Base-by-base conservation (phyloP, 257 asterid species). In the Coffea canephora region DNA sequence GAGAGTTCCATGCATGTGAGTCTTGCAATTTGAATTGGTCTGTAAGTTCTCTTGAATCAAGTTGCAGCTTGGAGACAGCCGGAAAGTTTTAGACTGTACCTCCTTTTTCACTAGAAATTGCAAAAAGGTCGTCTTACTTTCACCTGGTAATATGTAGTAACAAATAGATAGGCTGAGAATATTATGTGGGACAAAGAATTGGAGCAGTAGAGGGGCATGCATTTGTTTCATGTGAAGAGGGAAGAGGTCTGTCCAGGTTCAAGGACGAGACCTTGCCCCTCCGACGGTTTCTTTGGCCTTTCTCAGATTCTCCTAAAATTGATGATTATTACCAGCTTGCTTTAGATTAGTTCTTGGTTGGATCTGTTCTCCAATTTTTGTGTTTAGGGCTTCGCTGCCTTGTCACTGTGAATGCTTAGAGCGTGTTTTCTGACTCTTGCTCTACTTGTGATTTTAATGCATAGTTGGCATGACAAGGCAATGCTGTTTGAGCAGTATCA, bases 401-500 rank as follows among this genome's bases (percentile, higher is more conserved):
- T 64, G 3, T 49, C 36, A 39, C 36, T 46, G 68, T 55, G 19
- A 62, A 16, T 81, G 19, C 57, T 43, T 6, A 15, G 41, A 27
- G 65, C 19, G 3, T 31, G 61, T 21, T 50, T 75, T 82, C 74
- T 73, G 11, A 71, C 50, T 70, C 19, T 31, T 43, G 4, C 52
- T 75, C 21, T 18, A 41, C 69, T 3, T 78, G 13, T 81, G 75
- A 34, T 83, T 55, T 65, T 39, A 13, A 71, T 65, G 48, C 85
- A 86, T 91, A 95, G 99, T 83, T 95, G 94, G 95, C 99, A 95
- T 81, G 99, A 95, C 88, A 90, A 82, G 78, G 94, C 99, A 16
- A 93, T 95, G 96, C 82, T 92, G 16, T 93, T 84, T 84, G 98
- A 93, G 86, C 99, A 95, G 52, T 76, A 95, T 82, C 99, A 95